Evolutionary conservation across 1,139 yeast species (phyloP), one percentile per base, ranked within the genome.

Genomic region (Candida sojae): DNA sequence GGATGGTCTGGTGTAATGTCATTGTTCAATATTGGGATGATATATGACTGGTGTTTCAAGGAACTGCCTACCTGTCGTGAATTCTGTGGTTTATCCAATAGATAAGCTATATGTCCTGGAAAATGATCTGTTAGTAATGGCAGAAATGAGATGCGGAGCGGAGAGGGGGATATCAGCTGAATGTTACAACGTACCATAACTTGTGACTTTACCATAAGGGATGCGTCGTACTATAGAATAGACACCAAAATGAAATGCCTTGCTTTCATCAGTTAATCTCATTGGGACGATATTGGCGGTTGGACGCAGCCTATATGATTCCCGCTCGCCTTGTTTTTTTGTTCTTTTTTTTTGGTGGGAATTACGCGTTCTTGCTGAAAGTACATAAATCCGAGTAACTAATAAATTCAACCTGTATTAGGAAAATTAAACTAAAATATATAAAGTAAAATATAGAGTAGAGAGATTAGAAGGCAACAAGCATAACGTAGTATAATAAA

Each of bases 11-110:
- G 53, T 11, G 52, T 52, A n/a, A 53, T 42, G 5, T 60, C 68
- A 6, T 40, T 50, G 30, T 63, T 62, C 13, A 74, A 55, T 36
- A 56, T 53, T 8, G 59, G 52, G 1, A 67, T 48, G 33, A 74
- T 66, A 12, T 53, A 52, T 3, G 55, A 39, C 33, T 53, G 57
- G 45, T 78, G 73, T 61, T 87, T 88, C 50, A 88, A 66, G 0
- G 91, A 80, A 32, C 77, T 76, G 0, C 96, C 96, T 1, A 87
- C 95, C 54, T 83, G 91, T 6, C 96, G 70, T 1, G 95, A 75
- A 56, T 86, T 83, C 42, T 73, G 77, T 0, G 96, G 95, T 42
- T 76, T 71, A 26, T 78, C 80, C 1, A 86, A 70, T 12, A 86
- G 63, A 50, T 74, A 77, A 0, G 95, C 95, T 7, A 88, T 80